Evolutionary conservation across 2,329 filamentous ascomycete species (phyloP).

Genomic region (Penicillium capsulatum): DNA sequence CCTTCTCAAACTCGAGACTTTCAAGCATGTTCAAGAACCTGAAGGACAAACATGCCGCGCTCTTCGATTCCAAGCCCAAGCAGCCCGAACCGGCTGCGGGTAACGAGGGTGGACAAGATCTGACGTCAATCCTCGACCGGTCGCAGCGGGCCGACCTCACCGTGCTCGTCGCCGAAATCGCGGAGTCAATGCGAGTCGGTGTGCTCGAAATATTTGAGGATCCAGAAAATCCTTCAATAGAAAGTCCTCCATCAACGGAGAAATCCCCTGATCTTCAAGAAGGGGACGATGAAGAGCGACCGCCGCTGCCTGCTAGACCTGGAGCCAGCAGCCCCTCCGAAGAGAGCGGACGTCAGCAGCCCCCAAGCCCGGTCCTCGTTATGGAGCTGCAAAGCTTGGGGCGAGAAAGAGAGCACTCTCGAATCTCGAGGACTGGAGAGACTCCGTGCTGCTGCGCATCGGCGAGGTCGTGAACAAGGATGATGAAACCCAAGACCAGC

Average conservation of each 20-base stretch:
- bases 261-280: constrained; percentile 31
- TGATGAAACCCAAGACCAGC: constrained; percentile 40
- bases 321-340: neutral
- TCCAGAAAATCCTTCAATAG: constrained; percentile 7
- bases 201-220: constrained; percentile 39
- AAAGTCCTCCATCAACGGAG: neutral
- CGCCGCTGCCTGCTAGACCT: constrained; percentile 12
- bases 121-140: constrained; percentile 41
- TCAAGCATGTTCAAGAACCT: constrained; percentile 31
- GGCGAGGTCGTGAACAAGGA: constrained; percentile 61
- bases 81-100: constrained; percentile 19
- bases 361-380: constrained; percentile 3
- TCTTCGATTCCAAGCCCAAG: constrained; percentile 28
- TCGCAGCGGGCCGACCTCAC: constrained; percentile 43
- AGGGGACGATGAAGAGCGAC: constrained; percentile 12
- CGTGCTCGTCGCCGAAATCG: constrained; percentile 38
- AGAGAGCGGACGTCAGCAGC: neutral
- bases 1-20: neutral
- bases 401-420: constrained; percentile 57
- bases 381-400: constrained; percentile 43
- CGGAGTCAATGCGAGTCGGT: constrained; percentile 39
- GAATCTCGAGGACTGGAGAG: constrained; percentile 78
- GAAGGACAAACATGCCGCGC: constrained; percentile 30
- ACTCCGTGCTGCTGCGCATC: constrained; percentile 64
- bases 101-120: constrained; percentile 34